A percentile compares a stretch with the other conserved stretches of the same genome.
Conservation (phyloP, 805 yeast species). For the Teunomyces barrocoloradensis region DNA sequence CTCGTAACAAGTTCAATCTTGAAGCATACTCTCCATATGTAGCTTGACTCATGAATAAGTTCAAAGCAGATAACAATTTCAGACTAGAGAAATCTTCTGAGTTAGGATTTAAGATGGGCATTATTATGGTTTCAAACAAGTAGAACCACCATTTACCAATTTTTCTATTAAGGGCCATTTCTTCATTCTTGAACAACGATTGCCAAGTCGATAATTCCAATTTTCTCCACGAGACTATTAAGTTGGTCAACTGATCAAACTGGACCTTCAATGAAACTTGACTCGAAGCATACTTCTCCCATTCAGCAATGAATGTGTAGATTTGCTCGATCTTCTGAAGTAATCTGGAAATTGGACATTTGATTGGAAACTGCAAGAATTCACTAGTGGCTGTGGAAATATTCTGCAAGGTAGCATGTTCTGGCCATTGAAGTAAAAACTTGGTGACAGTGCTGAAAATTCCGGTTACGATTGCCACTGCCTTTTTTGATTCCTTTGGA, state of each 20-base stretch:
- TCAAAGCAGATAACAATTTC: conserved; percentile 54
- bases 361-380: conserved; percentile 56
- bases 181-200: conserved; percentile 66
- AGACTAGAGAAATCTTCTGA: conserved; percentile 24
- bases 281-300: conserved; percentile 89
- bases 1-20: conserved; percentile 58
- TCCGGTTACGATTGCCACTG: conserved; percentile 46
- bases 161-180: conserved; percentile 40
- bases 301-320: conserved; percentile 77
- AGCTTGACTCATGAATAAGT: conserved; percentile 71
- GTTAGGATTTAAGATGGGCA: conserved; percentile 46
- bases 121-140: conserved; percentile 74
- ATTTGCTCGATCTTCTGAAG: conserved; percentile 84
- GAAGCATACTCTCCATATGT: conserved; percentile 69
- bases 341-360: conserved; percentile 72
- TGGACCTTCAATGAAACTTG: conserved; percentile 62
- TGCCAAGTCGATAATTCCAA: conserved; percentile 87
- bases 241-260: conserved; percentile 55
- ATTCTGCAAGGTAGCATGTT: conserved; percentile 82
- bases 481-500: conserved; percentile 56
- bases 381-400: conserved; percentile 64
- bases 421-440: conserved; percentile 80
- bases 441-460: conserved; percentile 33
- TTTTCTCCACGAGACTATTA: conserved; percentile 89
- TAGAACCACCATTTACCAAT: conserved; percentile 91